A percentile compares a stretch with the other conserved stretches of the same genome.
phyloP scores from a whole-genome alignment of 768 basidiomycete genomes.

The Termitomyces sp. region DNA sequence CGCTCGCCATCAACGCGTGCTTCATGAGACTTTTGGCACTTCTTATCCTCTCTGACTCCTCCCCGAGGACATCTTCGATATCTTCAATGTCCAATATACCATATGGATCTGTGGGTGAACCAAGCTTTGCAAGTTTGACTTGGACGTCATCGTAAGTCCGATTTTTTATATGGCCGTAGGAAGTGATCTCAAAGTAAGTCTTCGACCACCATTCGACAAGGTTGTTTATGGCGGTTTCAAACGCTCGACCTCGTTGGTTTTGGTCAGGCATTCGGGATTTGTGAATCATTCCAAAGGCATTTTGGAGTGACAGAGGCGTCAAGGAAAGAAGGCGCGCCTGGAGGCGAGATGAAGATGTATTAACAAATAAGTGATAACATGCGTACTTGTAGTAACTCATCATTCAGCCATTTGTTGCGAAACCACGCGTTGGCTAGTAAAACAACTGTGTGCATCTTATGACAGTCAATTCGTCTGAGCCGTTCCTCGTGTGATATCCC shows the following conservation, averaged over 20 bases:
- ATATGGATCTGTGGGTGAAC: constrained; percentile 23
- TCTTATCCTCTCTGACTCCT: constrained; percentile 66
- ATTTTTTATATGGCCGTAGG: constrained; percentile 67
- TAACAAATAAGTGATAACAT: constrained; percentile 2
- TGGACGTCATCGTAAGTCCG: constrained; percentile 77
- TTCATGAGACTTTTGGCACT: constrained; percentile 91
- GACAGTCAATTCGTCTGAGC: constrained; percentile 69
- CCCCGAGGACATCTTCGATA: constrained; percentile 43
- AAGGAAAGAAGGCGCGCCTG: constrained; percentile 89
- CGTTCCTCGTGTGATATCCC: constrained; percentile 65
- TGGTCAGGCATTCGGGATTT: constrained; percentile 78
- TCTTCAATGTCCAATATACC: constrained; percentile 35
- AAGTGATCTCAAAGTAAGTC: constrained; percentile 61
- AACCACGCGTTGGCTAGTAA: constrained; percentile 70
- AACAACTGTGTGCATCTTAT: constrained; percentile 87
- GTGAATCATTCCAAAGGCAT: constrained; percentile 77
- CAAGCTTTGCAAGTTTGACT: constrained; percentile 30
- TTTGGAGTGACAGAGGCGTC: constrained; percentile 77
- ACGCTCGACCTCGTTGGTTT: constrained; percentile 79
- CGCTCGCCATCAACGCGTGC: constrained; percentile 75
- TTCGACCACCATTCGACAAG: constrained; percentile 85
- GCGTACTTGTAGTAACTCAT: constrained; percentile 77
- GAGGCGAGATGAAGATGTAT: constrained; percentile 4
- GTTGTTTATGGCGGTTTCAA: constrained; percentile 73
- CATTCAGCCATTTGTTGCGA: constrained; percentile 84